A percentile compares a stretch with the other conserved stretches of the same genome.
Conservation (phyloP, 805 yeast genomes). For the Metschnikowia rubicola region DNA sequence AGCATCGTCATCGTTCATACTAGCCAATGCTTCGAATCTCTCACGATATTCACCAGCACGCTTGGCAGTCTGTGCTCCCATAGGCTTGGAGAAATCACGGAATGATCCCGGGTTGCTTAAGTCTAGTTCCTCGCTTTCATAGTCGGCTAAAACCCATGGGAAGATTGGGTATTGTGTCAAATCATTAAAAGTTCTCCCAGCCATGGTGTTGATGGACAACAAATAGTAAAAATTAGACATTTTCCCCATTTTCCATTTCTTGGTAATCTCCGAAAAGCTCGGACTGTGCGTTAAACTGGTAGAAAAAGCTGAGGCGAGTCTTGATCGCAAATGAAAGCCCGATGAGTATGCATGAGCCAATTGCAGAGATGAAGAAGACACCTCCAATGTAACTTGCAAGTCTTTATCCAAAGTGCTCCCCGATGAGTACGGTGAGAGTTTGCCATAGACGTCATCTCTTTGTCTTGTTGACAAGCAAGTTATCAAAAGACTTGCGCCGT, state of each 20-base stretch:
- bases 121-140: conserved; percentile 67
- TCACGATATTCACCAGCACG: conserved; percentile 66
- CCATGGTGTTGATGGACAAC: conserved; percentile 75
- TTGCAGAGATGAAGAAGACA: conserved; percentile 36
- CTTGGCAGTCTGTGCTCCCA: conserved; percentile 77
- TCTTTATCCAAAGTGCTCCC: conserved; percentile 53
- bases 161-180: conserved; percentile 87
- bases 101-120: conserved; percentile 56
- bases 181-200: conserved; percentile 88
- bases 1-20: conserved; percentile 52
- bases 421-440: conserved; percentile 47
- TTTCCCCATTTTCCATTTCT: conserved; percentile 72
- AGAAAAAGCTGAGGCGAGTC: conserved; percentile 36
- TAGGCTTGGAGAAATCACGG: conserved; percentile 79
- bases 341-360: conserved; percentile 13
- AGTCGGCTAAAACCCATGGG: conserved; percentile 89
- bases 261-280: conserved; percentile 42
- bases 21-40: conserved; percentile 65
- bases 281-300: conserved; percentile 23
- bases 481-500: conserved; percentile 67
- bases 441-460: conserved; percentile 55
- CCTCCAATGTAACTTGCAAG: conserved; percentile 49
- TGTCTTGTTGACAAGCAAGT: conserved; percentile 54
- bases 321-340: conserved; percentile 23
- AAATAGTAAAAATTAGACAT: conserved; percentile 81